Evolutionary conservation across 2,329 filamentous ascomycete genomes (phyloP), one percentile per base, ranked within the genome.

Genomic region (Sclerotinia spermophila): DNA sequence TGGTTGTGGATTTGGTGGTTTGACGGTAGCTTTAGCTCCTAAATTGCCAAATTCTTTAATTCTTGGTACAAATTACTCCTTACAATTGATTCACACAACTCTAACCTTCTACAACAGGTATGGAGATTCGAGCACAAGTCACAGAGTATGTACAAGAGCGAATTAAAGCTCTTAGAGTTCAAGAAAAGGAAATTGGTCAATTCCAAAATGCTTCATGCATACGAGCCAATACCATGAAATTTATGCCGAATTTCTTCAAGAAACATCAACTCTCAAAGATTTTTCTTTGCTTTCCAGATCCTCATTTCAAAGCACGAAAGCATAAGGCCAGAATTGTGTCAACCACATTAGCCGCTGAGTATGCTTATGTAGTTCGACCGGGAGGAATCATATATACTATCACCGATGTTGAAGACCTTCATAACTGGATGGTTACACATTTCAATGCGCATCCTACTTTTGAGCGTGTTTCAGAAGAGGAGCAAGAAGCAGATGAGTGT

Each of bases 211-310:
- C 95, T 68, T 90, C 92, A 45, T 96, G 93, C 79, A 84, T 99
- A 62, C 90, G 96, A 73, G 92, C 93, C 75, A 99, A 99, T 83
- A 93, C 93, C 7, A 99, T 99, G 96, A 99, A 99, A 81, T 99
- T 98, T 81, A 84, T 99, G n/a, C 95, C 96, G 73, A 98, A 99
- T 79, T 97, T 97, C 85, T 98, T 99, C 84, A 84, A 82, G 69
- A 92, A 90, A 77, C 85, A 83, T 21, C 94, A 97, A 79, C 87
- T 99, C 21, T 87, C 86, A 73, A 96, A 96, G 79, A 92, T 98
- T 79, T 99, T 99, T 81, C 92, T 99, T 77, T 99, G 96, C 84
- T 99, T 99, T 79, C 96, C 96, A 0, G 96, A 99, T 78, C 96
- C 96, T 71, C 96, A 99, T 82, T 99, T 99, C 85, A 99, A 99